Evolutionary conservation across 2,329 filamentous ascomycete genomes (phyloP), one percentile per base, ranked within the genome.

Genomic region (Conoideocrella luteorostrata): DNA sequence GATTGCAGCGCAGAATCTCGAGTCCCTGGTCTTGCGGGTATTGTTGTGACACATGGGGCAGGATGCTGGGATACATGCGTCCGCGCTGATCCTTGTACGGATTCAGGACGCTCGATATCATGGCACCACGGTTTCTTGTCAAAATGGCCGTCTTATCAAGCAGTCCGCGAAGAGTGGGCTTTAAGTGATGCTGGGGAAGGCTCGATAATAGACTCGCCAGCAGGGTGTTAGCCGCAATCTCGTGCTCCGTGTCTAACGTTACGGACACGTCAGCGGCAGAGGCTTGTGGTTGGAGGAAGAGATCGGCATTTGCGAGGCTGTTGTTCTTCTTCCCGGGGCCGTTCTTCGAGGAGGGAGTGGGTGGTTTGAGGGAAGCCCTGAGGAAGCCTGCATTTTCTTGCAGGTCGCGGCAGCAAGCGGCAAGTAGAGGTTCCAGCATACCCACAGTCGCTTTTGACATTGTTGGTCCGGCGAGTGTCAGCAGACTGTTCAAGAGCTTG

Each of bases 121-220:
- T 86, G 33, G 86, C 84, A 24, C 82, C 71, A 57, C 80, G 82
- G 60, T 83, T 74, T 47, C 75, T 72, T 5, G 73, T 77, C 18
- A 95, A 67, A 44, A 95, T 84, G 17, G 88, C 85, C 3, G 86
- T 87, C 50, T 86, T 84, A 57, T 96, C 88, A 49, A 95, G 72
- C 39, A 88, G 78, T 10, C 82, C 77, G 41, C 91, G 82, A 17
- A 88, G 59, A 2, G 84, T 78, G 7, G 83, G 78, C n/a, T 84
- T 77, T 29, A 95, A 65, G 57, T 80, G 72, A 39, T 79, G 71
- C 44, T 84, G 78, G 2, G 84, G 80, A 3, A 93, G 64, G 45
- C 72, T 71, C 15, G 74, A 73, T 17, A 94, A 70, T 1, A 87
- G 62, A 5, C 70, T 55, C 4, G 78, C 70, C 11, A 96, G 71